Evolutionary conservation across 2,329 filamentous ascomycete species (phyloP).

Genomic region (Orbilia javanica): DNA sequence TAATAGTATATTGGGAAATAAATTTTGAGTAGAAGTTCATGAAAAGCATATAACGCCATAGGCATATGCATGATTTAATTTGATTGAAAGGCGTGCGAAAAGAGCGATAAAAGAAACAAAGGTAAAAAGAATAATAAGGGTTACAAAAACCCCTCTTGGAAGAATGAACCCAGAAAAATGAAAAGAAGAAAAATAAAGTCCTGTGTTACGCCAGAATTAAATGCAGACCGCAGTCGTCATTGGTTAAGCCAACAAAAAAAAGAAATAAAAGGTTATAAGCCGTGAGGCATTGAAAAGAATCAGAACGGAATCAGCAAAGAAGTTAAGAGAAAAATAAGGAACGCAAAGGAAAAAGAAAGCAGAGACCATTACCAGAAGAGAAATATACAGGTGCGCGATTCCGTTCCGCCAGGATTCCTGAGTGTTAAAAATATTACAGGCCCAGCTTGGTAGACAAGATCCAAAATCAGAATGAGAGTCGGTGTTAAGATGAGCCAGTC

Average conservation of each 20-base stretch:
- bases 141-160: neutral
- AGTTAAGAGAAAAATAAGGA: constrained; percentile 17
- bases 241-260: constrained; percentile 39
- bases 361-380: neutral
- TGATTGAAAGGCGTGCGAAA: constrained; percentile 11
- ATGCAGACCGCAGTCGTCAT: constrained; percentile 35
- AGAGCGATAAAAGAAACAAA: constrained; percentile 7
- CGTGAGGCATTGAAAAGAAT: constrained; percentile 30
- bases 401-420: constrained; percentile 53
- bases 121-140: neutral
- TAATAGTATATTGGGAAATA: too few species aligned
- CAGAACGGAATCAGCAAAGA: constrained; percentile 33
- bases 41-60: constrained; percentile 33
- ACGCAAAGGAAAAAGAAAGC: too few species aligned
- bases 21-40: neutral
- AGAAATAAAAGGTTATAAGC: constrained; percentile 36
- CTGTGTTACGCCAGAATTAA: constrained; percentile 43
- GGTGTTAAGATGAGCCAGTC: constrained; percentile 25
- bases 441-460: constrained; percentile 52
- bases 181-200: constrained; percentile 21
- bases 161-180: constrained; percentile 6
- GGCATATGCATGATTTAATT: constrained; percentile 9
- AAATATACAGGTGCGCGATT: constrained; percentile 34
- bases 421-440: constrained; percentile 59
- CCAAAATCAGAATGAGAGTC: constrained; percentile 47